Base-by-base conservation (phyloP, 1,284 basidiomycete genomes). In the Rhodotorula sp. region DNA sequence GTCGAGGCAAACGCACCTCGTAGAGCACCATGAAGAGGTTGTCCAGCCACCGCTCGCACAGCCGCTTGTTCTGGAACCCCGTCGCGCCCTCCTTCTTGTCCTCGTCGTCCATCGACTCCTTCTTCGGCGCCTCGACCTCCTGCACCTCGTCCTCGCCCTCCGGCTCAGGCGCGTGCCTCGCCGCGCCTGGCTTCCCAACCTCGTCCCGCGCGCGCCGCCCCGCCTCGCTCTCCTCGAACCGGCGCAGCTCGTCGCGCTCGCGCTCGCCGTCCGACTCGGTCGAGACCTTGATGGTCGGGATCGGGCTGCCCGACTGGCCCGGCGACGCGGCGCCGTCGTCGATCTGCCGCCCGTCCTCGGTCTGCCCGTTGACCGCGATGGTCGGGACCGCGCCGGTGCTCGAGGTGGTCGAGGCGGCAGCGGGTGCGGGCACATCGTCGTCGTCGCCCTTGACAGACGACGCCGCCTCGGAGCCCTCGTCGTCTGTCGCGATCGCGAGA, bases 11-110 rank as follows among this genome's bases (percentile, higher is more conserved):
- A 78, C 84, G 70, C 72, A 91, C 92, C 87, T 98, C 95, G 81
- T 98, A 98, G 7, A 98, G 84, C 3, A 98, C 94, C 93, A 99
- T 95, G 84, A 99, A 99, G 67, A 99, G 82, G 78, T 99, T 99
- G 81, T 98, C 96, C 64, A 99, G 85, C 96, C 96, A 99, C 61
- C 97, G 86, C 81, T 99, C 96, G 81, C 97, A 99, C 45, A 99
- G 83, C 49, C 97, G 86, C 84, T 99, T 99, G 82, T 95, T 97
- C 78, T 89, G 93, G 82, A 99, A 97, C 79, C 90, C 84, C 70
- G 91, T 75, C 34, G 75, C 77, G 46, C 75, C 79, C 44, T 57
- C 71, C 19, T 46, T n/a, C 23, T 62, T 78, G 73, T 27, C 25
- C 27, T 68, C 54, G 48, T 67, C 67, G 34, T 61, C 76, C 19